These are phyloP conservation scores for Hyphopichia burtonii DNA, from an alignment of 1,139 yeast species.

Conservation along the genomic window DNA sequence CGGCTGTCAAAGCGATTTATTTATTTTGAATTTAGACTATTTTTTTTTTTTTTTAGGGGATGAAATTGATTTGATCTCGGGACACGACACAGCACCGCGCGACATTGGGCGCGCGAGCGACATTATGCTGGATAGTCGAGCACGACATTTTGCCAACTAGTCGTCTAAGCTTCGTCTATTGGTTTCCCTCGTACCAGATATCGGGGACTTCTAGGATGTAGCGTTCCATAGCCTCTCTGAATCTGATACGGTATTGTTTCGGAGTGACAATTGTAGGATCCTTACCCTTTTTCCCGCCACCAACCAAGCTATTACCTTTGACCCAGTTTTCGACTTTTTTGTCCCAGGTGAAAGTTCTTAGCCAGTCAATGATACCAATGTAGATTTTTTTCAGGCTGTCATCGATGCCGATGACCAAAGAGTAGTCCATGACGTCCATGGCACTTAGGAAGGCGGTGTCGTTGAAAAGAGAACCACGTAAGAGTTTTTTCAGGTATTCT, in stretches of 20 bases:
- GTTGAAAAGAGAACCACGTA: constrained; percentile 89
- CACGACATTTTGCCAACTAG: not conserved
- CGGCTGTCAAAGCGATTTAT: not conserved
- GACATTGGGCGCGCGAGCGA: too few species aligned
- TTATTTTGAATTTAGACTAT: too few species aligned
- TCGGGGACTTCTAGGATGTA: constrained; percentile 95
- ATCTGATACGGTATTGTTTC: constrained; percentile 86
- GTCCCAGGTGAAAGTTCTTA: constrained; percentile 97
- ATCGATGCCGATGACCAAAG: constrained; percentile 86
- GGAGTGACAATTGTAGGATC: constrained; percentile 98
- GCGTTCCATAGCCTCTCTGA: constrained; percentile 97
- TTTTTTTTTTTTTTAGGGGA: not conserved
- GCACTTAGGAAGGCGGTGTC: constrained; percentile 92
- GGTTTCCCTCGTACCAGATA: constrained; percentile 59
- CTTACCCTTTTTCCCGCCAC: constrained; percentile 73
- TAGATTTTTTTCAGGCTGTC: constrained; percentile 64
- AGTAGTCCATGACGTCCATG: constrained; percentile 99
- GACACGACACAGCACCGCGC: too few species aligned
- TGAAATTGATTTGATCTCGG: too few species aligned
- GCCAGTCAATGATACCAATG: constrained; percentile 94
- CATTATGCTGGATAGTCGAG: not conserved
- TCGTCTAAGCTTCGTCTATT: not conserved
- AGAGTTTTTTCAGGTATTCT: constrained; percentile 82
- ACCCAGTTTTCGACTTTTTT: constrained; percentile 98
- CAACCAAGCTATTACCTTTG: constrained; percentile 84